Percentiles rank a stretch among this genome's conserved stretches.
These are phyloP conservation scores for Fusarium nurragi DNA, from an alignment of 2,329 filamentous ascomycete species.

Conservation along the genomic window DNA sequence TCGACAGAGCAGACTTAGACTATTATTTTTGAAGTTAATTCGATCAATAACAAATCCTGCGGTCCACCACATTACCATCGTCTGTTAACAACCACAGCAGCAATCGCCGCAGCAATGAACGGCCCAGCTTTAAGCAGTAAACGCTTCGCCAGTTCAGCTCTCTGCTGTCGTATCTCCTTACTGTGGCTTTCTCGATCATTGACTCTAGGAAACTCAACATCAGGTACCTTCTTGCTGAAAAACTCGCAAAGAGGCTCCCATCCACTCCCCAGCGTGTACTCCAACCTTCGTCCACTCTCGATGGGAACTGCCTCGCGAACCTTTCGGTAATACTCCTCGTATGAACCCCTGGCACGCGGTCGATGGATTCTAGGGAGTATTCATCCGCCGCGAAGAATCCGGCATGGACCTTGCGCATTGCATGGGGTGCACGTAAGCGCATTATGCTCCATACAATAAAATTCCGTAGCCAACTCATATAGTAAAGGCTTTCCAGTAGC, in stretches of 20 bases:
- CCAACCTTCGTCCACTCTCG: neutral
- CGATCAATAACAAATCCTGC: no score
- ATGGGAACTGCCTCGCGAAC: neutral
- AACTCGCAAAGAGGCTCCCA: conserved; percentile 21
- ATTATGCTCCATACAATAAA: neutral
- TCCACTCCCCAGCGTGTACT: conserved; percentile 8
- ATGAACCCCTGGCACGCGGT: neutral
- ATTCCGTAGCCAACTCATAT: neutral
- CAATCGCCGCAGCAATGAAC: neutral
- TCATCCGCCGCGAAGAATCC: neutral
- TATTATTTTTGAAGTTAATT: rapidly evolving
- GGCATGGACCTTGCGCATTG: conserved; percentile 4
- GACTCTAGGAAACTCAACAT: conserved; percentile 4
- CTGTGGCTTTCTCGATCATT: conserved; percentile 8
- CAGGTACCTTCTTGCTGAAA: conserved; percentile 9
- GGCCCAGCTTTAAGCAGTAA: rapidly evolving
- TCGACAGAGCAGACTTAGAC: no score
- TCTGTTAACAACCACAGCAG: neutral
- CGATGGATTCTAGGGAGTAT: neutral
- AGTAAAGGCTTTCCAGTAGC: neutral
- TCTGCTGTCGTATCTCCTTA: neutral
- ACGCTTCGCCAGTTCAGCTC: neutral
- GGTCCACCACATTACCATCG: no score
- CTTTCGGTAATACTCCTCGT: neutral
- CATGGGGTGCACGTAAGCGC: neutral